Conservation (phyloP, 2,329 filamentous ascomycete genomes). For the Colletotrichum tamarilloi region DNA sequence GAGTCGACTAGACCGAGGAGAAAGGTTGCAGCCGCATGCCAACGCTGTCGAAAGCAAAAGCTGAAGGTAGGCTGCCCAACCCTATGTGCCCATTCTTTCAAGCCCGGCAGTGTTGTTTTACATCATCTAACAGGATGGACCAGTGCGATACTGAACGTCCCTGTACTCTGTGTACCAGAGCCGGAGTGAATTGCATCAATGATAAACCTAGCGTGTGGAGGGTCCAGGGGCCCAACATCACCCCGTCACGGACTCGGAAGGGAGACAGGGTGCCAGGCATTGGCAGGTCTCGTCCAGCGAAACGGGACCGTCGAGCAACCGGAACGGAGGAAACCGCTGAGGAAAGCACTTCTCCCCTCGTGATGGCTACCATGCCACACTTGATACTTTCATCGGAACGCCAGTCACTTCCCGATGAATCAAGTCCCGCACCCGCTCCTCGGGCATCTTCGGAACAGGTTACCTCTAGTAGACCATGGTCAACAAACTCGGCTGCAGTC, state of each 20-base stretch:
- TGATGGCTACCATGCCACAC: neutral
- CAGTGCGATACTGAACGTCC: neutral
- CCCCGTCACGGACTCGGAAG: neutral
- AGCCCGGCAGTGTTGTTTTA: neutral
- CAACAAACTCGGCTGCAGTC: neutral
- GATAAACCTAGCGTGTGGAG: neutral
- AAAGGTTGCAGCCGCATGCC: neutral
- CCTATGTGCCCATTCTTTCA: neutral
- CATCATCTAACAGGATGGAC: neutral
- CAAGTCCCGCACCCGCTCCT: neutral
- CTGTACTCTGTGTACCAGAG: neutral
- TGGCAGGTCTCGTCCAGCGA: neutral
- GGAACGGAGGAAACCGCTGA: neutral
- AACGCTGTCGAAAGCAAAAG: neutral
- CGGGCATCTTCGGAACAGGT: neutral
- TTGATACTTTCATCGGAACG: neutral
- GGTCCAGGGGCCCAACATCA: neutral
- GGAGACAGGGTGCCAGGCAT: neutral
- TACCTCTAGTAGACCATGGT: neutral
- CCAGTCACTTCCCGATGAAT: neutral
- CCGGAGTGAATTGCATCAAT: neutral
- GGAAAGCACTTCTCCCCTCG: neutral
- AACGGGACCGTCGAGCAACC: neutral
- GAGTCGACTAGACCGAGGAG: neutral
- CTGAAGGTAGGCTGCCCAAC: neutral